These are phyloP conservation scores for Multifurca ochricompacta DNA, from an alignment of 768 basidiomycete genomes.

Conservation along the genomic window DNA sequence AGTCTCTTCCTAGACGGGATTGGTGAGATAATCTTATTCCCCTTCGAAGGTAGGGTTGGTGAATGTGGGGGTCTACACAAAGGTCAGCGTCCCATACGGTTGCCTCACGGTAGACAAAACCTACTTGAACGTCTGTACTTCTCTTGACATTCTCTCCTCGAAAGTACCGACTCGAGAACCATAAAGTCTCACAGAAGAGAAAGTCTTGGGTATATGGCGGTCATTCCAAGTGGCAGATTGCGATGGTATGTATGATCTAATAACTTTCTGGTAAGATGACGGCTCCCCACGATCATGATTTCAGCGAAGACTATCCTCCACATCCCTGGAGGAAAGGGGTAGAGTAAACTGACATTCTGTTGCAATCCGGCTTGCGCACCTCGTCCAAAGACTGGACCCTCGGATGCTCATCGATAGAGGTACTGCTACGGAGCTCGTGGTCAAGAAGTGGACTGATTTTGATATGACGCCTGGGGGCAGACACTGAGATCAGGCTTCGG, in stretches of 20 bases:
- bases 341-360: constrained; percentile 3
- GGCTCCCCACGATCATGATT: not conserved
- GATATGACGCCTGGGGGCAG: not conserved
- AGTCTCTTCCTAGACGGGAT: constrained; percentile 7
- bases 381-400: not conserved
- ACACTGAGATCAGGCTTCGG: not conserved
- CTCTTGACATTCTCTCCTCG: constrained; percentile 12
- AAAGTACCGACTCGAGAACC: not conserved
- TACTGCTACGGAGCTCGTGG: not conserved
- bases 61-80: not conserved
- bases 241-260: not conserved
- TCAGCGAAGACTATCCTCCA: not conserved
- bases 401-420: not conserved
- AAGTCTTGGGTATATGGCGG: not conserved
- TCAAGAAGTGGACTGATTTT: not conserved
- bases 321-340: not conserved
- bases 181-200: not conserved
- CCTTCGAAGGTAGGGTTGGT: not conserved
- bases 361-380: not conserved
- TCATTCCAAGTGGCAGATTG: not conserved
- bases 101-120: not conserved
- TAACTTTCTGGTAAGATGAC: not conserved
- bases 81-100: not conserved
- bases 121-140: constrained; percentile 6
- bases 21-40: constrained; percentile 1